These are phyloP conservation scores for Ceratobasidium sp. DNA, from an alignment of 1,284 basidiomycete species.

Conservation along the genomic window DNA sequence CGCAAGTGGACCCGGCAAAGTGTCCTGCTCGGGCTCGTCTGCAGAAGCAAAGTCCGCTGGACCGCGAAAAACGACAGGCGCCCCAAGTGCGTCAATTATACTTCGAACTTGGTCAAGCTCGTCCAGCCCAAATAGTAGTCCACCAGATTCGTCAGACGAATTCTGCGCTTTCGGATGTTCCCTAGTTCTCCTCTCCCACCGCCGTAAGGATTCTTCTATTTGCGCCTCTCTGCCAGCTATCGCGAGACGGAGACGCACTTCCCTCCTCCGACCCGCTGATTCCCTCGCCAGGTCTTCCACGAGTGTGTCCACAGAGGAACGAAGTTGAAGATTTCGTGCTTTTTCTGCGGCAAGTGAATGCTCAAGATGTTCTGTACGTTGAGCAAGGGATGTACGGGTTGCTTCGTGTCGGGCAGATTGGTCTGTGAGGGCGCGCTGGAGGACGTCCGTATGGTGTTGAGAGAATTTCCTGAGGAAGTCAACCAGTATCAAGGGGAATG, in stretches of 20 bases:
- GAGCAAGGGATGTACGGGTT: constrained; percentile 69
- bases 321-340: constrained; percentile 66
- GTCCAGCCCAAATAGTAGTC: constrained; percentile 27
- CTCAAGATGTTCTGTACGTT: constrained; percentile 63
- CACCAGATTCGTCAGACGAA: constrained; percentile 10
- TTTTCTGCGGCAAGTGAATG: constrained; percentile 62
- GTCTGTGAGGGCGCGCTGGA: constrained; percentile 46
- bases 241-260: constrained; percentile 76
- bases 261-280: constrained; percentile 78
- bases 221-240: constrained; percentile 78
- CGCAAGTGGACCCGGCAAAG: constrained; percentile 58
- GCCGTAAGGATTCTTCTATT: constrained; percentile 67
- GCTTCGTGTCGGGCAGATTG: constrained; percentile 70
- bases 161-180: constrained; percentile 59
- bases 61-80: constrained; percentile 65
- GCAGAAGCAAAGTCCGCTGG: not conserved
- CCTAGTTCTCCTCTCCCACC: constrained; percentile 68
- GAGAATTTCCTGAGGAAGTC: constrained; percentile 78
- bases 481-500: constrained; percentile 1
- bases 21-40: constrained; percentile 5
- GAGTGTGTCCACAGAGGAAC: constrained; percentile 76
- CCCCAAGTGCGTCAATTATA: constrained; percentile 66
- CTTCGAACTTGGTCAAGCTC: constrained; percentile 48
- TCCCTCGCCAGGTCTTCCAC: constrained; percentile 81
- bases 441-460: constrained; percentile 59